A percentile compares a stretch with the other conserved stretches of the same genome.
Conservation (phyloP, 768 basidiomycete genomes). For the Amanita jacksonii region DNA sequence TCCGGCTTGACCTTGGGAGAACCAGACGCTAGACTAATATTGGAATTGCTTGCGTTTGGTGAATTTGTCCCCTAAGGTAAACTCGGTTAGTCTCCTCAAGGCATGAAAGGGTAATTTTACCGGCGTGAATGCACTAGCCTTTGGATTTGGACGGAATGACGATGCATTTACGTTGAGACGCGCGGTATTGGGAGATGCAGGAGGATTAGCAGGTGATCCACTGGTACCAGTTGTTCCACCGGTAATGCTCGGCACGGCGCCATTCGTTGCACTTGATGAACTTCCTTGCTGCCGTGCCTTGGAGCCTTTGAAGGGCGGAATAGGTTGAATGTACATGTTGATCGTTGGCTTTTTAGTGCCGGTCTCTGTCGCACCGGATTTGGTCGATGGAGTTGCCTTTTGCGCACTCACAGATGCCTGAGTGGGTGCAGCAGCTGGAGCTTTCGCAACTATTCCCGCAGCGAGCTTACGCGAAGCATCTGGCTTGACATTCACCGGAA, state of each 20-base stretch:
- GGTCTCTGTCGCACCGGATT: slow-evolving; percentile 22
- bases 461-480: slow-evolving; percentile 19
- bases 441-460: slow-evolving; percentile 14
- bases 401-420: slow-evolving; percentile 15
- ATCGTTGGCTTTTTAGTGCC: slow-evolving; percentile 38
- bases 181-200: slow-evolving; percentile 44
- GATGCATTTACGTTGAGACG: slow-evolving; percentile 84
- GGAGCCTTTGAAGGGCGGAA: slow-evolving; percentile 81
- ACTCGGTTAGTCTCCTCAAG: slow-evolving; percentile 10
- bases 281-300: slow-evolving; percentile 26
- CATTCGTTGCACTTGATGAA: slow-evolving; percentile 5
- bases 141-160: slow-evolving; percentile 84
- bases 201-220: slow-evolving; percentile 19
- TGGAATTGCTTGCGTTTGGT: slow-evolving; percentile 31
- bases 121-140: slow-evolving; percentile 69
- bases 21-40: slow-evolving; percentile 28
- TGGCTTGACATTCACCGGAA: slow-evolving; percentile 27
- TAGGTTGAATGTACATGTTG: slow-evolving; percentile 77
- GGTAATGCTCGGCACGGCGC: slow-evolving; percentile 15
- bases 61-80: slow-evolving; percentile 34
- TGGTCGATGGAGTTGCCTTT: slow-evolving; percentile 21
- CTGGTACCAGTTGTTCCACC: slow-evolving; percentile 15
- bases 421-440: slow-evolving; percentile 14
- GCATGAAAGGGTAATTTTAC: slow-evolving; percentile 28
- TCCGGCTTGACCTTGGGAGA: slow-evolving; percentile 62